phyloP scores from a whole-genome alignment of 2,329 filamentous ascomycete species.

The Exophiala aquamarina region DNA sequence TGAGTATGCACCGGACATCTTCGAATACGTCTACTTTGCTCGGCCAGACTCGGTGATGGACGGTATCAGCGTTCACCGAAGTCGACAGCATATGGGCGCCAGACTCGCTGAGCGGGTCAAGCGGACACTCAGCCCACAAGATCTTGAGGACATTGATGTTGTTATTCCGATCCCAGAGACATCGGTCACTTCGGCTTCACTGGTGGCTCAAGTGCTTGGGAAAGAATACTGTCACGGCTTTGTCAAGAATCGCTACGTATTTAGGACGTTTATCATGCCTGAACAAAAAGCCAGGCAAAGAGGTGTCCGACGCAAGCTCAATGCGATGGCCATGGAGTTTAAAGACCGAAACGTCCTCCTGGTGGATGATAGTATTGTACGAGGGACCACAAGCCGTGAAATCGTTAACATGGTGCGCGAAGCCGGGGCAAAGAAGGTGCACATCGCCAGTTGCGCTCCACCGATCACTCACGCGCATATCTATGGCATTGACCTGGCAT shows the following conservation, averaged over 20 bases:
- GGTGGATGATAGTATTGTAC: slow-evolving; percentile 87
- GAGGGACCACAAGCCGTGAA: slow-evolving; percentile 77
- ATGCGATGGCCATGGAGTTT: slow-evolving; percentile 83
- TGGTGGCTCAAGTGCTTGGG: slow-evolving; percentile 70
- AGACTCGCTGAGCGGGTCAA: slow-evolving; percentile 74
- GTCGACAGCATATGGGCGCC: slow-evolving; percentile 81
- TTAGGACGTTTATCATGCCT: slow-evolving; percentile 84
- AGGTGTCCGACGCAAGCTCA: slow-evolving; percentile 85
- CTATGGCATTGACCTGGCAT: slow-evolving; percentile 76
- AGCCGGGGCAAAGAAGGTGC: slow-evolving; percentile 76
- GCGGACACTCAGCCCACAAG: slow-evolving; percentile 65
- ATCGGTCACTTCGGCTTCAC: slow-evolving; percentile 75
- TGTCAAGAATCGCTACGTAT: slow-evolving; percentile 87
- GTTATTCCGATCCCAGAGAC: slow-evolving; percentile 86
- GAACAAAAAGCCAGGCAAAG: slow-evolving; percentile 78
- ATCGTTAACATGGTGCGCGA: slow-evolving; percentile 84
- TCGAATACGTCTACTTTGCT: slow-evolving; percentile 86
- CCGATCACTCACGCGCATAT: slow-evolving; percentile 85
- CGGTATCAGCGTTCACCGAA: slow-evolving; percentile 81
- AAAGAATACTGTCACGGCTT: slow-evolving; percentile 81
- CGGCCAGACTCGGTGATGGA: slow-evolving; percentile 81
- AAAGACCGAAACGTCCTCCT: slow-evolving; percentile 75
- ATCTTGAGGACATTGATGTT: slow-evolving; percentile 71
- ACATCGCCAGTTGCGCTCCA: slow-evolving; percentile 80
- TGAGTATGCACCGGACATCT: slow-evolving; percentile 79